Conservation (phyloP, 805 yeast species). For the Candida adriatica region DNA sequence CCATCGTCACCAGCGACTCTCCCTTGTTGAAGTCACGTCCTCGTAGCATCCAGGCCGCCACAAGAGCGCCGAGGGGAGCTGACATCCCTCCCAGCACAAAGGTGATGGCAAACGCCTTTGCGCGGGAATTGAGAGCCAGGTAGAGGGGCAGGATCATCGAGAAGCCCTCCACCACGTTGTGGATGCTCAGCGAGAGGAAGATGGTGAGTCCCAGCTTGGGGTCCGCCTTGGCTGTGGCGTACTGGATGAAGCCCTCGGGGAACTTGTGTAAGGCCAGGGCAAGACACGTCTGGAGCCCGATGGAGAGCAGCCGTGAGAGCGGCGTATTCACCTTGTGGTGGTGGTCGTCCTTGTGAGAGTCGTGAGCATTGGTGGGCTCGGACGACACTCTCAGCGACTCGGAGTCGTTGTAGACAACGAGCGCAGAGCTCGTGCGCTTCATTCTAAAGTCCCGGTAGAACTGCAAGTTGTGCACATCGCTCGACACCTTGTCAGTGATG, state of each 20-base stretch:
- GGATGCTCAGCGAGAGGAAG: conserved; percentile 78
- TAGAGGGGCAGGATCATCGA: conserved; percentile 88
- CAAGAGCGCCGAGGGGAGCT: conserved; percentile 83
- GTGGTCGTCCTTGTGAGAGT: conserved; percentile 40
- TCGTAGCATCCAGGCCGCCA: conserved; percentile 51
- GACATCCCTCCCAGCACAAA: conserved; percentile 73
- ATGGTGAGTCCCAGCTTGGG: conserved; percentile 70
- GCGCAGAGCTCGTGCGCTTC: conserved; percentile 8
- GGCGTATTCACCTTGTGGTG: conserved; percentile 81
- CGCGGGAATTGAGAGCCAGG: conserved; percentile 58
- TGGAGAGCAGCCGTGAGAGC: conserved; percentile 67
- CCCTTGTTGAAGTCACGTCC: conserved; percentile 29
- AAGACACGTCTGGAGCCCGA: conserved; percentile 84
- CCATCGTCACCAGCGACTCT: conserved; percentile 39
- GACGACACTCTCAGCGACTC: conserved; percentile 16
- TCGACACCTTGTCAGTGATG: conserved; percentile 17
- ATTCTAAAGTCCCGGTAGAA: conserved; percentile 16
- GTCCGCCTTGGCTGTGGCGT: conserved; percentile 64
- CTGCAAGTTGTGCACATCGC: conserved; percentile 21
- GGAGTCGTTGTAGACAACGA: conserved; percentile 19
- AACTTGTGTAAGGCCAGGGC: conserved; percentile 86
- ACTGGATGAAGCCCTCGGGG: conserved; percentile 93
- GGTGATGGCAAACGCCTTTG: conserved; percentile 57
- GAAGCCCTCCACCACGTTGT: conserved; percentile 91
- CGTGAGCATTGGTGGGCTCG: conserved; percentile 23